Conservation (phyloP, 202 grass and related monocot genomes). For the Eragrostis tef region DNA sequence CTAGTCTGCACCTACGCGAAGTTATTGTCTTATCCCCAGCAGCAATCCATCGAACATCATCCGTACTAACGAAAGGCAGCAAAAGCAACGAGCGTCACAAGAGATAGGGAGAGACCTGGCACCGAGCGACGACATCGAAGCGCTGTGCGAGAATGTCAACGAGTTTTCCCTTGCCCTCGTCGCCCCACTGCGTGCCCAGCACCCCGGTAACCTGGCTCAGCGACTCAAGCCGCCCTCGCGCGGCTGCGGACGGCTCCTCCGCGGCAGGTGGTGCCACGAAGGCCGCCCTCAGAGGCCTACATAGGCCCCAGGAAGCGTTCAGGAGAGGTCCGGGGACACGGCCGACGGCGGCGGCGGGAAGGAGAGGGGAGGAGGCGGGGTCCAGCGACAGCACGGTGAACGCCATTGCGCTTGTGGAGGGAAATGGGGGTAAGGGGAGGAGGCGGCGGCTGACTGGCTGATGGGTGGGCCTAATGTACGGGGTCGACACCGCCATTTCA, state of each 20-base stretch:
- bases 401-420: constrained; percentile 43
- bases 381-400: constrained; percentile 33
- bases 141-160: constrained; percentile 58
- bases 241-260: constrained; percentile 46
- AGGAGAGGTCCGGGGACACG: neutral
- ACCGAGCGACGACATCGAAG: constrained; percentile 81
- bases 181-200: constrained; percentile 72
- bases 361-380: constrained; percentile 20
- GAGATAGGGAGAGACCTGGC: constrained; percentile 60
- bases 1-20: neutral
- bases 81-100: neutral
- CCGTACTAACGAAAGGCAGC: neutral
- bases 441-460: neutral
- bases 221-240: constrained; percentile 58
- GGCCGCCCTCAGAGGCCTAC: constrained; percentile 5
- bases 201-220: constrained; percentile 90
- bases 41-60: constrained; percentile 43
- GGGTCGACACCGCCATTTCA: neutral
- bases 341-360: constrained; percentile 36
- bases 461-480: constrained; percentile 12
- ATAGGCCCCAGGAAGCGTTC: neutral
- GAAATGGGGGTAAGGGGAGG: constrained; percentile 21
- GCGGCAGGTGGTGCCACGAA: constrained; percentile 31
- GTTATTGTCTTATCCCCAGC: neutral
- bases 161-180: constrained; percentile 73